Conservation (phyloP, 805 yeast genomes). For the Wickerhamiella vanderwaltii region DNA sequence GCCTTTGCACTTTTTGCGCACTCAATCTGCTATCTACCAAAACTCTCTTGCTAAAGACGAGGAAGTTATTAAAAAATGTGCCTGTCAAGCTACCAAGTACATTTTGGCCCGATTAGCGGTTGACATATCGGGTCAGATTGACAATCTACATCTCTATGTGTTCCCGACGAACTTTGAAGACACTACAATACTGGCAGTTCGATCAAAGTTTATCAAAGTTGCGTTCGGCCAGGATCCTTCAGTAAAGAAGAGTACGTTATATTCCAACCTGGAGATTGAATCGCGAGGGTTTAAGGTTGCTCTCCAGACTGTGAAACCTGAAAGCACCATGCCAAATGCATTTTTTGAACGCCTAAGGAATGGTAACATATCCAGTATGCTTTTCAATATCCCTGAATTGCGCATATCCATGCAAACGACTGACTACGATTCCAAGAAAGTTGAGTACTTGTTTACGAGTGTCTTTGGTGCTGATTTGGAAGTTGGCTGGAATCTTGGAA, state of each 20-base stretch:
- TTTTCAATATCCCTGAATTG: conserved; percentile 68
- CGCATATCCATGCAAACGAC: conserved; percentile 62
- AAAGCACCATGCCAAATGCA: conserved; percentile 37
- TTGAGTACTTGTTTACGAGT: conserved; percentile 59
- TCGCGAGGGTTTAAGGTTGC: conserved; percentile 56
- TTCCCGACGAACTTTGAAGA: conserved; percentile 79
- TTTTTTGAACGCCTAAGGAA: conserved; percentile 1
- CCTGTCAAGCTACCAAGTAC: background rate
- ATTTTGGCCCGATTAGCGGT: conserved; percentile 38
- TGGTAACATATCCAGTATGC: conserved; percentile 38
- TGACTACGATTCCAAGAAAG: conserved; percentile 36
- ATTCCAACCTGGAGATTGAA: conserved; percentile 47
- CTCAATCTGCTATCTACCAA: conserved; percentile 13
- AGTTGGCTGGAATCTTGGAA: conserved; percentile 87
- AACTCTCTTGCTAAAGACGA: background rate
- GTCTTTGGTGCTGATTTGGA: conserved; percentile 83
- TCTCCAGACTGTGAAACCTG: conserved; percentile 43
- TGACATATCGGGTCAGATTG: conserved; percentile 49
- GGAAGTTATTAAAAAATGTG: background rate
- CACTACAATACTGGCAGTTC: conserved; percentile 51
- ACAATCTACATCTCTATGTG: conserved; percentile 43
- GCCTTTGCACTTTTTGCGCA: conserved; percentile 18
- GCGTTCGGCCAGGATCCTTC: conserved; percentile 19
- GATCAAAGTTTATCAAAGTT: conserved; percentile 22
- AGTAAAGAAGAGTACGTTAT: conserved; percentile 27